phyloP scores from a whole-genome alignment of 2,329 filamentous ascomycete species.

The Trichoderma pleuroti region DNA sequence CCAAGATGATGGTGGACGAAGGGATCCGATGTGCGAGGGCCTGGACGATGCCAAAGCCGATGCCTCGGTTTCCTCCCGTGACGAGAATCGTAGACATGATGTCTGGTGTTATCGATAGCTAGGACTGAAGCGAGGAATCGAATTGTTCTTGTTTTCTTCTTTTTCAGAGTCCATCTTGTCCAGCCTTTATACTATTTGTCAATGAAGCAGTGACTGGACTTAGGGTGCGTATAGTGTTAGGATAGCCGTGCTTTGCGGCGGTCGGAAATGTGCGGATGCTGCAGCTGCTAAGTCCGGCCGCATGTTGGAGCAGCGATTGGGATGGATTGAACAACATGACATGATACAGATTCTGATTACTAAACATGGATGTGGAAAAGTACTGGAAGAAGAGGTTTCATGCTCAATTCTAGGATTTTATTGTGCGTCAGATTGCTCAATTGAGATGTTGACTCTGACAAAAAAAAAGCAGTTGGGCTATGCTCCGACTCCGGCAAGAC shows the following conservation, averaged over 20 bases:
- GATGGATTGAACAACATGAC: neutral
- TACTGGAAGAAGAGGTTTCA: neutral
- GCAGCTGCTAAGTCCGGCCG: constrained; percentile 3
- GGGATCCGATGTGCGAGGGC: constrained; percentile 25
- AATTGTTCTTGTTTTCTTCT: neutral
- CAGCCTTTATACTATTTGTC: neutral
- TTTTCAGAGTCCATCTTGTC: neutral
- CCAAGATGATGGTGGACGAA: constrained; percentile 28
- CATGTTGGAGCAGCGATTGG: neutral
- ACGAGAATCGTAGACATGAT: constrained; percentile 11
- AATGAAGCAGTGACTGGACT: neutral
- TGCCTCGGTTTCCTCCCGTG: constrained; percentile 28
- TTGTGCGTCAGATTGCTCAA: neutral
- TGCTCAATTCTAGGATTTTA: neutral
- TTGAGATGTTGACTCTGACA: neutral
- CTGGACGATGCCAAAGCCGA: constrained; percentile 32
- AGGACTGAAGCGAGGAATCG: neutral
- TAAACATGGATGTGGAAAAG: neutral
- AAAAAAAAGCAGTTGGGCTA: neutral
- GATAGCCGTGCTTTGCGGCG: neutral
- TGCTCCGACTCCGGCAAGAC: neutral
- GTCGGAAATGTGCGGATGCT: constrained; percentile 5
- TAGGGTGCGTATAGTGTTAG: neutral
- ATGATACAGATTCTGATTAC: neutral
- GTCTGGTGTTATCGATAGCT: neutral